Base-by-base conservation (phyloP, 1,139 yeast species). In the Geotrichum bryndzae region DNA sequence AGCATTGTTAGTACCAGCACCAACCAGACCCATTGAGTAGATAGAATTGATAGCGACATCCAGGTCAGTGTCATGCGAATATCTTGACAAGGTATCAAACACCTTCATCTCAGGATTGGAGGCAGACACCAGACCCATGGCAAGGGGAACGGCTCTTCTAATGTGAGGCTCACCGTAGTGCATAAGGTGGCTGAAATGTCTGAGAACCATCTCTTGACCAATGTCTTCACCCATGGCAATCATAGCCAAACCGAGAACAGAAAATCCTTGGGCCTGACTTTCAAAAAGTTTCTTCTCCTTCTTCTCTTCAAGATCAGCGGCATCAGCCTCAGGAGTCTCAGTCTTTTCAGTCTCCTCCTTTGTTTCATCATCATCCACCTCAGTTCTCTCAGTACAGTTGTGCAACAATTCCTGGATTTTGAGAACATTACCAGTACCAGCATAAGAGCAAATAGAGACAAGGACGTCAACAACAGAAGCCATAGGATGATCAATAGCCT, bases 1-100 rank as follows among this genome's bases (percentile, higher is more conserved):
- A 8, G 99, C 99, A 74, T 95, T 95, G 77, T 94, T 92, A 51
- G 99, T 95, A 77, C 99, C 99, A 35, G 97, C 95, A 72, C 99
- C 99, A 68, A 94, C 96, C 66, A 95, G 78, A 63, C 99, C 99
- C 99, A 95, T 92, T 54, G 97, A 86, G 72, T 90, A 92, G 66
- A 94, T 92, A 35, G 99, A 92, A 73, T 92, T 95, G 74, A 88
- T 88, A 4, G 99, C 97, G 63, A 95, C 97, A 72, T 90, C 96
- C 69, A 90, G 79, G 75, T 94, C 98, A 63, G 91, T 87, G 72
- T 95, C 99, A 76, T 95, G 99, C 2, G 98, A 90, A 77, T 90
- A 91, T 74, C 99, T 85, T 2, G 98, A 91, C 66, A 95, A 82
- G 0, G 98, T 92, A 75, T 95, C 99, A 73, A 91, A 94, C 15